phyloP scores from a whole-genome alignment of 2,329 filamentous ascomycete genomes.

The Sclerotinia spermophila region DNA sequence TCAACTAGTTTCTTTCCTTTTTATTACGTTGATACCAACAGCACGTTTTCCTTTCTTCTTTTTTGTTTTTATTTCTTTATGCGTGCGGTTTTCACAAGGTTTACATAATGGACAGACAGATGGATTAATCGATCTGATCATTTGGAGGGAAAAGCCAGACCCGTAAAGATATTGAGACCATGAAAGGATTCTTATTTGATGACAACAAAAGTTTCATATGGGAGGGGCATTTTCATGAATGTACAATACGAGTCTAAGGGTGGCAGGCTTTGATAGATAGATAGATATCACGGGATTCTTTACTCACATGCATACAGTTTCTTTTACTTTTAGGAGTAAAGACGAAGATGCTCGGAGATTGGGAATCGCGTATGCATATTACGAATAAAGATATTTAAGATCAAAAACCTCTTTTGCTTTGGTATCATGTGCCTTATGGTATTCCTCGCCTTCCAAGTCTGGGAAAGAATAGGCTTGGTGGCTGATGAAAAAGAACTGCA shows the following conservation, averaged over 20 bases:
- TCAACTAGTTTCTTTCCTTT: not conserved
- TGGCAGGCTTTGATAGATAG: not conserved
- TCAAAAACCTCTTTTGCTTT: not conserved
- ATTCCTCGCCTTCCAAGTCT: not conserved
- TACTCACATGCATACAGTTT: not conserved
- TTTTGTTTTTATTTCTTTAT: not conserved
- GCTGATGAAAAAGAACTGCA: not conserved
- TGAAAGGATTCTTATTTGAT: not conserved
- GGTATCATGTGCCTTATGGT: not conserved
- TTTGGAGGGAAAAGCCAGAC: not conserved
- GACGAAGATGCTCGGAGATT: not conserved
- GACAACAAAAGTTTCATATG: not conserved
- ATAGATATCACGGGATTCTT: not conserved
- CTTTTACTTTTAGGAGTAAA: constrained; percentile 4
- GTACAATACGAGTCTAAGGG: constrained; percentile 9
- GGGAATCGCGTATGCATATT: not conserved
- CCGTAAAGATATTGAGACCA: constrained; percentile 7
- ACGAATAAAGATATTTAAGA: not conserved
- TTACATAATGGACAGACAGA: not conserved
- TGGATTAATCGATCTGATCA: constrained; percentile 1
- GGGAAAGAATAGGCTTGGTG: no score
- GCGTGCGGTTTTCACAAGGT: not conserved
- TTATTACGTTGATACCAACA: constrained; percentile 13
- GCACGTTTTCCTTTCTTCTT: not conserved
- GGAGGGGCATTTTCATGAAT: not conserved